Percentiles rank a stretch among this genome's conserved stretches.
Conservation (phyloP, 331 rosid species). For the Dryas integrifolia region DNA sequence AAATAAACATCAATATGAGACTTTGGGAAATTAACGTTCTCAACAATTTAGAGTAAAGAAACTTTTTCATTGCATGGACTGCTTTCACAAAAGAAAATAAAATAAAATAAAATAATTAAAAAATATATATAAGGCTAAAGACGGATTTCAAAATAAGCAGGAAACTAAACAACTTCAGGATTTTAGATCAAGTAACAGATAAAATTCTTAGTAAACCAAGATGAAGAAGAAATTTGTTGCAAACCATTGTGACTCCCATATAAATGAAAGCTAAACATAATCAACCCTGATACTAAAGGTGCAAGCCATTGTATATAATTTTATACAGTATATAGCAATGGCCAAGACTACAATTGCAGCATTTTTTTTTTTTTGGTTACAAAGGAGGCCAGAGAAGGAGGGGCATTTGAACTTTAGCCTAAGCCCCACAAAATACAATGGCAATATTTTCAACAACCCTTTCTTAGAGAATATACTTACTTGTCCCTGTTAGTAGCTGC, state of each 20-base stretch:
- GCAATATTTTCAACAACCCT: background rate
- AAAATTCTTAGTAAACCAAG: background rate
- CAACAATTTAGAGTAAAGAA: background rate
- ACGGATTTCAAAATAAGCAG: background rate
- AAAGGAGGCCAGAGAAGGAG: too few species aligned
- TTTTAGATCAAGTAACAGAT: background rate
- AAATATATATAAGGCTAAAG: too few species aligned
- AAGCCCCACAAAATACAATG: too few species aligned
- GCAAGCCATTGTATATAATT: background rate
- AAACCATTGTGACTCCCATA: background rate
- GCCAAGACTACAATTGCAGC: background rate
- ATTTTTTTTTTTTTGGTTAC: too few species aligned
- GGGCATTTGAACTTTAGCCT: too few species aligned
- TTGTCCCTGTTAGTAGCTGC: constrained; percentile 93
- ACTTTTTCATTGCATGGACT: background rate
- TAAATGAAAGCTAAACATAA: background rate
- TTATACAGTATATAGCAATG: background rate
- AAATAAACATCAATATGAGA: background rate
- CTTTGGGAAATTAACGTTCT: background rate
- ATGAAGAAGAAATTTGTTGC: background rate
- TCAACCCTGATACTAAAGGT: background rate
- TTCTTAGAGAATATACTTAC: constrained; percentile 45
- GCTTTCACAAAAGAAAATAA: background rate
- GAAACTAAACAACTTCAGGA: background rate
- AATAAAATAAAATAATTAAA: background rate